These are phyloP conservation scores for Saturnispora zaruensis DNA, from an alignment of 805 yeast species.

Conservation along the genomic window DNA sequence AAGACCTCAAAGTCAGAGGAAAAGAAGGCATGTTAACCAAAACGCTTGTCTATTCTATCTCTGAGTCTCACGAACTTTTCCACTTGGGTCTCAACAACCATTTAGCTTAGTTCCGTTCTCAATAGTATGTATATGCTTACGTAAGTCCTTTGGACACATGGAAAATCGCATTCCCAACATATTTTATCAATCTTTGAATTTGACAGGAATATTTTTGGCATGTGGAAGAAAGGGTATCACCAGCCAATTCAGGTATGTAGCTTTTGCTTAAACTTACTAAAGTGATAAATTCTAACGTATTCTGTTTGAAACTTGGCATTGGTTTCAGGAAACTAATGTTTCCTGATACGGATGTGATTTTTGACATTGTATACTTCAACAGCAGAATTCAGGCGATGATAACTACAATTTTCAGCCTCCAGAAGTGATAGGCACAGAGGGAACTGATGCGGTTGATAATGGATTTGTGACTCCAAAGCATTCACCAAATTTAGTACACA, in stretches of 20 bases:
- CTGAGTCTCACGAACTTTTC: slow-evolving; percentile 79
- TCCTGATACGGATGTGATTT: background rate
- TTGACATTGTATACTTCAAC: background rate
- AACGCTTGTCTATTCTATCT: slow-evolving; percentile 57
- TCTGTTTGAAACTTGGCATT: background rate
- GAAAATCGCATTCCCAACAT: background rate
- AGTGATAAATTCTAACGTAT: background rate
- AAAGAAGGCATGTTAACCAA: slow-evolving; percentile 48
- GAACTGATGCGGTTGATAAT: background rate
- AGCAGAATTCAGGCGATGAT: slow-evolving; percentile 3
- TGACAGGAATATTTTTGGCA: background rate
- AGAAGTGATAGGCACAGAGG: slow-evolving; percentile 5
- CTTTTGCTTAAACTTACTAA: background rate
- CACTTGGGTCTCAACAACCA: slow-evolving; percentile 21
- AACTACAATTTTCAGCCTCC: slow-evolving; percentile 9
- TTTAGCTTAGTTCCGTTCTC: background rate
- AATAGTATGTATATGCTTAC: background rate
- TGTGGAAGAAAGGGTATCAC: slow-evolving; percentile 29
- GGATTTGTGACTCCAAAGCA: slow-evolving; percentile 5
- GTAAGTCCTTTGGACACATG: background rate
- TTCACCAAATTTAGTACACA: background rate
- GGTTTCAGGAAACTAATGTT: background rate
- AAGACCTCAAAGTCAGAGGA: slow-evolving; percentile 47
- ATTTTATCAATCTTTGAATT: background rate
- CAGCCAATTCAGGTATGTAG: slow-evolving; percentile 25